phyloP scores from a whole-genome alignment of 2,329 filamentous ascomycete species.

The Corniculantispora saksenae region DNA sequence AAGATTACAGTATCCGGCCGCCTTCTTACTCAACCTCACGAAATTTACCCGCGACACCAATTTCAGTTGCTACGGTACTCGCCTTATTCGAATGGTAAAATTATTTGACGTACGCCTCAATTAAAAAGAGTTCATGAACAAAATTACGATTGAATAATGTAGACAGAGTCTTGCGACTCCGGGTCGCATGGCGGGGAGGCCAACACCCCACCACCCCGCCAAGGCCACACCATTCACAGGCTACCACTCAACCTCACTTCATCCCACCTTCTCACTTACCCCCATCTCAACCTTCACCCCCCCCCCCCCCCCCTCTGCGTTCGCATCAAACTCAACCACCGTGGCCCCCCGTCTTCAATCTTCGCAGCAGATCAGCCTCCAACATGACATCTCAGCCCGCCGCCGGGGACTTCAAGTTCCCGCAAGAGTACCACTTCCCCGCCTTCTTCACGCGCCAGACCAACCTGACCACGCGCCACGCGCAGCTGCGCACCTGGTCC shows the following conservation, averaged over 20 bases:
- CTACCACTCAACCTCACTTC: slow-evolving; percentile 4
- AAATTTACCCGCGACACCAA: too few species aligned
- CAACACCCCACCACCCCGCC: slow-evolving; percentile 2
- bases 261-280: not conserved
- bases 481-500: slow-evolving; percentile 85
- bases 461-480: slow-evolving; percentile 70
- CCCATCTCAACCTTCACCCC: slow-evolving; percentile 1
- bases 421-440: slow-evolving; percentile 72
- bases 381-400: not conserved
- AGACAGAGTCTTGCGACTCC: not conserved
- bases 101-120: too few species aligned
- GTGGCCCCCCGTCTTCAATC: not conserved
- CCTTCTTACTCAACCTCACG: too few species aligned
- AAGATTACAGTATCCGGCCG: too few species aligned
- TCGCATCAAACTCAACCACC: not conserved
- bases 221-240: not conserved
- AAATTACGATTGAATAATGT: too few species aligned
- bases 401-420: slow-evolving; percentile 51
- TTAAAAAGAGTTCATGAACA: too few species aligned
- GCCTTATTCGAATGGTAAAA: too few species aligned
- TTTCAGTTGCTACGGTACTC: too few species aligned
- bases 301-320: too few species aligned
- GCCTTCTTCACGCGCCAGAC: slow-evolving; percentile 84
- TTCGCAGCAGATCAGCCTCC: too few species aligned
- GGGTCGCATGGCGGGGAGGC: slow-evolving; percentile 5